Percentiles rank a stretch among this genome's conserved stretches.
Evolutionary conservation across 805 yeast species (phyloP).

Genomic region (Pichia occidentalis): DNA sequence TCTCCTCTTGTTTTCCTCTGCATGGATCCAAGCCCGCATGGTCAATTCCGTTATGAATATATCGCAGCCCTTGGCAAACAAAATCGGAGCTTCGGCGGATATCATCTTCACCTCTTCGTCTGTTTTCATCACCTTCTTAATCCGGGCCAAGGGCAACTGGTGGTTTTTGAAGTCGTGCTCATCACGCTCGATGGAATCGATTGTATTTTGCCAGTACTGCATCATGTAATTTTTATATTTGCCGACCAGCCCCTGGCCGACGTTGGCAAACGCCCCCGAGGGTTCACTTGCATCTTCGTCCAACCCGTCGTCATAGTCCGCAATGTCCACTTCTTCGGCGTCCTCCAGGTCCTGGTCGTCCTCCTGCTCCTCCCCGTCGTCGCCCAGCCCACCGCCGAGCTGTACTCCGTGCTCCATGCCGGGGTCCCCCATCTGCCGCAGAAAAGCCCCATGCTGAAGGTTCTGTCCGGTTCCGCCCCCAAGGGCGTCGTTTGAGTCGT

Average conservation of each 20-base stretch:
- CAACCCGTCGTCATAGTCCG: slow-evolving; percentile 7
- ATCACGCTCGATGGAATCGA: slow-evolving; percentile 80
- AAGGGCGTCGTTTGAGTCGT: background rate
- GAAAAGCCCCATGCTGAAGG: too few species aligned
- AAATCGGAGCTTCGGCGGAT: slow-evolving; percentile 94
- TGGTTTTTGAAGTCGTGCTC: slow-evolving; percentile 91
- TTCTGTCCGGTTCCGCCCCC: background rate
- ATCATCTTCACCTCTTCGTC: slow-evolving; percentile 98
- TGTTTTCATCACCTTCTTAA: slow-evolving; percentile 95
- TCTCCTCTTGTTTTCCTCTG: slow-evolving; percentile 91
- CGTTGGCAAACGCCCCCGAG: slow-evolving; percentile 50
- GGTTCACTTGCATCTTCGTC: slow-evolving; percentile 32
- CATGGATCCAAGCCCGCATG: slow-evolving; percentile 98
- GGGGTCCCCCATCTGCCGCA: too few species aligned
- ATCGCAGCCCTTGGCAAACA: slow-evolving; percentile 97
- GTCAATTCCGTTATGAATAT: slow-evolving; percentile 94
- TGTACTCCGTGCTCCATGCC: too few species aligned
- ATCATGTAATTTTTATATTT: slow-evolving; percentile 82
- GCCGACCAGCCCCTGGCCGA: slow-evolving; percentile 86
- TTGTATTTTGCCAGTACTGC: slow-evolving; percentile 96
- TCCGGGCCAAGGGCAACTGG: slow-evolving; percentile 91
- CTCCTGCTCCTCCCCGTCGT: background rate
- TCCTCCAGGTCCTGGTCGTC: background rate
- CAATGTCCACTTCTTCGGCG: background rate
- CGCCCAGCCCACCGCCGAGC: background rate